phyloP scores from a whole-genome alignment of 2,329 filamentous ascomycete genomes.

The Colletotrichum incanum region DNA sequence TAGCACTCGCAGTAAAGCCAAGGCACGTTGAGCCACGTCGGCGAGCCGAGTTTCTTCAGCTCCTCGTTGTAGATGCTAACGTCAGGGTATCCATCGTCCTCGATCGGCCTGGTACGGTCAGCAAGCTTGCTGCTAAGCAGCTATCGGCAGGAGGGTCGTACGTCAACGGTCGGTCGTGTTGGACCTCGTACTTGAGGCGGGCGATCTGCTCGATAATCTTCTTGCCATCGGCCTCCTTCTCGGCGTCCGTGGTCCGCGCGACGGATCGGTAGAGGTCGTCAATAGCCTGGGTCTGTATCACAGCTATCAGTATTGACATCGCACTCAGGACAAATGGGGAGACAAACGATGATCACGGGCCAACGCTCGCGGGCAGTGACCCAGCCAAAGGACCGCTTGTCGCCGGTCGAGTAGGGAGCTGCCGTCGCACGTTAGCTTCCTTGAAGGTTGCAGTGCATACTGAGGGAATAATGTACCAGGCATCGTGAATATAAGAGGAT shows the following conservation, averaged over 20 bases:
- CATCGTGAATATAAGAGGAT: conserved; percentile 24
- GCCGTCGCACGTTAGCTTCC: conserved; percentile 36
- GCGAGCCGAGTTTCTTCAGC: conserved; percentile 79
- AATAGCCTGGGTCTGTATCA: conserved; percentile 85
- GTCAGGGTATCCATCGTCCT: conserved; percentile 83
- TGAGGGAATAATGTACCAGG: conserved; percentile 19
- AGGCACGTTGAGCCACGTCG: conserved; percentile 86
- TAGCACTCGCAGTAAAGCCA: conserved; percentile 98
- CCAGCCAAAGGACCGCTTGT: conserved; percentile 89
- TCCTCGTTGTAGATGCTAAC: conserved; percentile 89
- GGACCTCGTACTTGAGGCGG: conserved; percentile 92
- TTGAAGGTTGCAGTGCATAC: background rate
- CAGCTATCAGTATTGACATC: conserved; percentile 43
- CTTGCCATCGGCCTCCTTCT: conserved; percentile 86
- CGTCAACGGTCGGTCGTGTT: conserved; percentile 88
- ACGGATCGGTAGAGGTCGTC: conserved; percentile 92
- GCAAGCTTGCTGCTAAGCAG: background rate
- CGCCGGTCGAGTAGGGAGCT: conserved; percentile 85
- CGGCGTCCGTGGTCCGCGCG: conserved; percentile 70
- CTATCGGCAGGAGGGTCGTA: conserved; percentile 59
- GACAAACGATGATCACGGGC: conserved; percentile 89
- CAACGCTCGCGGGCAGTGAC: conserved; percentile 89
- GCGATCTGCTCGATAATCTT: conserved; percentile 84
- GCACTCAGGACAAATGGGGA: background rate
- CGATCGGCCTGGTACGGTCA: conserved; percentile 71